Evolutionary conservation across 2,329 filamentous ascomycete species (phyloP), one percentile per base, ranked within the genome.

Genomic region (Aspergillus brasiliensis): DNA sequence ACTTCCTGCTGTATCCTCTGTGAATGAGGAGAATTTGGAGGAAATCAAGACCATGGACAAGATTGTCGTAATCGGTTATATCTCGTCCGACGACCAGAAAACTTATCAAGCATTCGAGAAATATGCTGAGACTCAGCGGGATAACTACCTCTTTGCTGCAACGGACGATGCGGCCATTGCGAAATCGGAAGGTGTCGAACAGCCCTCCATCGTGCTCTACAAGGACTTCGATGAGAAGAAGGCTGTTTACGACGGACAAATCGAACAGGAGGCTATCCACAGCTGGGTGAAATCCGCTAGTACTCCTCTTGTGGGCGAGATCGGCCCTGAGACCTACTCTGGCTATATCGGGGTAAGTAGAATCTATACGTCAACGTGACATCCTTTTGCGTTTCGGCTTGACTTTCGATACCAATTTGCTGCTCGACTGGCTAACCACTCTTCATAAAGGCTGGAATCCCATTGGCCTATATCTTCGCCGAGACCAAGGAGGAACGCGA

Each of bases 21-120:
- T 99, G 61, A 88, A 86, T 71, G 88, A 90, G 78, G 91, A 94
- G 67, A 92, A 88, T 61, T 82, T 97, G 57, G 91, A 93, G 75
- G 93, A 97, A 71, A 97, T 99, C 88, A 98, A 98, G 89, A 94
- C 89, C 62, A 88, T 93, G 76, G 95, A 99, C 83, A 97, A 97
- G 84, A 92, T 98, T 65, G 94, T 98, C 62, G 79, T 98, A 58
- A 88, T 99, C 65, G 94, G 89, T 69, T 99, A 93, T 85, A 86
- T 97, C 72, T 87, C 87, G 65, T 82, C 85, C 60, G 88, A 90
- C 64, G 88, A 91, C 78, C 96, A 96, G 86, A 80, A 87, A 66
- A 91, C 91, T 68, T 96, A 92, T 82, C 87, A 94, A 78, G 92
- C 90, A 70, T 98, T 93, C 83, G 86, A 82, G 66, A 66, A 86